Base-by-base conservation (phyloP, 1,284 basidiomycete genomes). In the Sparassis latifolia region DNA sequence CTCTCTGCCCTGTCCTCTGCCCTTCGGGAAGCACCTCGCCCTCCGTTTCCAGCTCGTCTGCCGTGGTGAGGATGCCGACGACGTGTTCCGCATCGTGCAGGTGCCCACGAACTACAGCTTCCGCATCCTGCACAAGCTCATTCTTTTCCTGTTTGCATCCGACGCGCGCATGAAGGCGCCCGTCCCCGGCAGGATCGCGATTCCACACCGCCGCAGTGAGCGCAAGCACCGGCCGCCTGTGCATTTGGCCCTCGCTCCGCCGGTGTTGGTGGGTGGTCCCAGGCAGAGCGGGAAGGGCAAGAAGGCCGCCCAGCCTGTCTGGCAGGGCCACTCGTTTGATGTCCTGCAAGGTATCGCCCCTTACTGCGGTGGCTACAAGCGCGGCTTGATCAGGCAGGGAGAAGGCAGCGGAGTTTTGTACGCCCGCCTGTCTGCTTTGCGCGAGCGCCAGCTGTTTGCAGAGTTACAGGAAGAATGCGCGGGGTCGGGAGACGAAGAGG, bases 71-170 rank as follows among this genome's bases (percentile, higher is more conserved):
- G 2, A 48, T 55, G 20, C 48, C 48, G 42, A 51, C 47, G 53
- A 77, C 9, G 73, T 84, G 2, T 78, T 78, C 57, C 77, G 85
- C 46, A 68, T 85, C 50, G 79, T 80, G 3, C 84, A 86, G 54
- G 81, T 87, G 4, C 86, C 86, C 0, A 68, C 79, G 31, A 83
- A 75, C 60, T 88, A 86, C 60, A 84, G 80, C 0, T 82, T 89
- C 57, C 71, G 76, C 2, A 84, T 85, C 56, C 69, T 89, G 2
- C 76, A 78, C 45, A 75, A 73, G 47, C 73, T 89, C 49, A 72
- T 86, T 35, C 67, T 76, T 6, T 89, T 80, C 61, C 65, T 86
- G 3, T 88, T 86, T 57, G 75, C 77, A 33, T 63, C 66, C 49
- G 66, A 69, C 44, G 61, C 66, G 4, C 55, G 47, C 3, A 55